phyloP scores from a whole-genome alignment of 768 basidiomycete genomes.

The Hydnum rufescens region DNA sequence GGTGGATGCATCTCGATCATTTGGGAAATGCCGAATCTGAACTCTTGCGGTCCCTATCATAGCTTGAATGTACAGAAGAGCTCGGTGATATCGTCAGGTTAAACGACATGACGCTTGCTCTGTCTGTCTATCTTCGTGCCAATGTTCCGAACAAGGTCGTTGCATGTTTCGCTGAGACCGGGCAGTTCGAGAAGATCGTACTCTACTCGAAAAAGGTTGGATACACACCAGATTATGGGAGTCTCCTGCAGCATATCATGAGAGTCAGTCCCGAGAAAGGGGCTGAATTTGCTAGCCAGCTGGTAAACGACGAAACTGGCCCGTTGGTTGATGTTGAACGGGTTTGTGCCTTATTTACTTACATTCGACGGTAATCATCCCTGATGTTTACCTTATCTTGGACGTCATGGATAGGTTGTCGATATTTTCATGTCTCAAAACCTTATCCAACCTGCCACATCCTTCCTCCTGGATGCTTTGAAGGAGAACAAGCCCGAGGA shows the following conservation, averaged over 20 bases:
- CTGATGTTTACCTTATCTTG: slow-evolving; percentile 2
- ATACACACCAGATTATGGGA: slow-evolving; percentile 81
- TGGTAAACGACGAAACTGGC: slow-evolving; percentile 84
- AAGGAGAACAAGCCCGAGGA: slow-evolving; percentile 99
- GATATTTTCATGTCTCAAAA: slow-evolving; percentile 99
- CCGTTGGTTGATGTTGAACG: slow-evolving; percentile 87
- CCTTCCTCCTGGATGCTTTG: slow-evolving; percentile 89
- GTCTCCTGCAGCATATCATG: slow-evolving; percentile 88
- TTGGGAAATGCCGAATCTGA: background rate
- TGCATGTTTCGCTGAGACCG: slow-evolving; percentile 97
- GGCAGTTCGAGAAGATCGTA: slow-evolving; percentile 95
- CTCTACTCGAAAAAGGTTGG: slow-evolving; percentile 95
- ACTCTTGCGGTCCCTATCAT: slow-evolving; percentile 6
- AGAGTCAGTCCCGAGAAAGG: slow-evolving; percentile 93
- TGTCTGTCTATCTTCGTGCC: slow-evolving; percentile 93
- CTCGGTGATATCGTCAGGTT: slow-evolving; percentile 90
- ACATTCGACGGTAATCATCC: background rate
- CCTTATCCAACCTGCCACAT: slow-evolving; percentile 98
- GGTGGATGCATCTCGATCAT: slow-evolving; percentile 24
- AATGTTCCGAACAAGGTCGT: slow-evolving; percentile 98
- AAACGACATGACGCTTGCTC: slow-evolving; percentile 90
- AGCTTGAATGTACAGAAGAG: slow-evolving; percentile 97
- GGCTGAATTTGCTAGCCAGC: slow-evolving; percentile 88
- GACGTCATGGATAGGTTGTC: too few species aligned
- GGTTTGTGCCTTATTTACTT: too few species aligned